phyloP scores from a whole-genome alignment of 2,329 filamentous ascomycete species.

The Metarhizium humberi region DNA sequence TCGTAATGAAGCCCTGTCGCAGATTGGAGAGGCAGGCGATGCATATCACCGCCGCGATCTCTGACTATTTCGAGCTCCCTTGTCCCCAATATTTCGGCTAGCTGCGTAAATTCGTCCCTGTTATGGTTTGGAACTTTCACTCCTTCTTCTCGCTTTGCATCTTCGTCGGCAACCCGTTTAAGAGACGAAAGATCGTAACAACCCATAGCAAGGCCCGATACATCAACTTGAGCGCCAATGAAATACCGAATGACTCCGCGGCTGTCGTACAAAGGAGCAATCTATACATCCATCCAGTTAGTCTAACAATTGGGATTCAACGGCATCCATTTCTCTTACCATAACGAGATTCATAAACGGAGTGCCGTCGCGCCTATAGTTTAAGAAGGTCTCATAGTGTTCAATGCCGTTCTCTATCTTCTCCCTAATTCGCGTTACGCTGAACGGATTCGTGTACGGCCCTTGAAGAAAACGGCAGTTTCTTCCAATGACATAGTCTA shows the following conservation, averaged over 20 bases:
- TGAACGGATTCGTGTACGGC: conserved; percentile 56
- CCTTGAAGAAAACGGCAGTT: conserved; percentile 76
- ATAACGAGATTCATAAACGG: conserved; percentile 71
- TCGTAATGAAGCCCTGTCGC: neutral
- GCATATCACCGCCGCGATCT: conserved; percentile 53
- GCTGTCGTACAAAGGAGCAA: conserved; percentile 58
- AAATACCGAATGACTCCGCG: conserved; percentile 57
- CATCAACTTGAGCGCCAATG: conserved; percentile 64
- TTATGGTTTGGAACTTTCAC: conserved; percentile 6
- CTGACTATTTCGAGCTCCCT: conserved; percentile 56
- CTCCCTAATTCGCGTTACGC: conserved; percentile 51
- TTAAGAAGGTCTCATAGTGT: conserved; percentile 64
- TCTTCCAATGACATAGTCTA: conserved; percentile 57
- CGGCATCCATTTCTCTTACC: conserved; percentile 23
- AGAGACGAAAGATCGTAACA: conserved; percentile 56
- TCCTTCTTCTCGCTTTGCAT: conserved; percentile 2
- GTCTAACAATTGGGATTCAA: neutral
- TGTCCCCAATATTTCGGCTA: conserved; percentile 61
- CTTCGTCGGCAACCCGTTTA: conserved; percentile 28
- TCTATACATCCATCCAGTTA: conserved; percentile 39
- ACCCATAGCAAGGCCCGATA: conserved; percentile 59
- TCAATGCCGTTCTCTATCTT: conserved; percentile 56
- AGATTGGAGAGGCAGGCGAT: conserved; percentile 25
- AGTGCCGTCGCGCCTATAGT: conserved; percentile 68
- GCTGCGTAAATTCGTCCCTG: conserved; percentile 56